These are phyloP conservation scores for Fusarium sp. DNA, from an alignment of 2,329 filamentous ascomycete species.

Conservation along the genomic window DNA sequence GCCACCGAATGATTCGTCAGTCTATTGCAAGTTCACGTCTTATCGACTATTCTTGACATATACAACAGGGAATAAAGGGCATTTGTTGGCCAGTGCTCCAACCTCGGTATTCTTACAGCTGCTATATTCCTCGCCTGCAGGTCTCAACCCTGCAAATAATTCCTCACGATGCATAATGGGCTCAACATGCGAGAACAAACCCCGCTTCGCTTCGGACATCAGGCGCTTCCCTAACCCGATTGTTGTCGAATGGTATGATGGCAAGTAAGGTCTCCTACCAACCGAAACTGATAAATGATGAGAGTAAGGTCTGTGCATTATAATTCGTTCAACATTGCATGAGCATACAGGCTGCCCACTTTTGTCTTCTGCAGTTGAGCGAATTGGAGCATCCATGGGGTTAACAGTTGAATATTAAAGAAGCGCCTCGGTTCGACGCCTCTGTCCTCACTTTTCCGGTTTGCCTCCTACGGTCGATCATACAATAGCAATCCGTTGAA, in stretches of 20 bases:
- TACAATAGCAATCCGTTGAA: neutral
- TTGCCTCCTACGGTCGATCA: neutral
- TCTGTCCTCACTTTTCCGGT: neutral
- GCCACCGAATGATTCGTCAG: neutral
- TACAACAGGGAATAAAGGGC: neutral
- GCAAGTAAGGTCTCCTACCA: neutral
- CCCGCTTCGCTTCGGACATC: neutral
- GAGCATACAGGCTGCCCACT: neutral
- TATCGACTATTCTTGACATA: neutral
- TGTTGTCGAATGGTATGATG: neutral
- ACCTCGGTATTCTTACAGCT: neutral
- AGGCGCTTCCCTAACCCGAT: neutral
- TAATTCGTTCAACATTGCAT: neutral
- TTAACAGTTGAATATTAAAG: neutral
- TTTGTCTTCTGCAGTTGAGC: neutral
- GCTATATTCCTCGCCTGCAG: neutral
- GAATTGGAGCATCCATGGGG: neutral
- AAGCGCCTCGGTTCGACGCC: neutral
- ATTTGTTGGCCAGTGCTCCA: neutral
- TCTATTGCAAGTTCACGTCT: neutral
- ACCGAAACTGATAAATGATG: neutral
- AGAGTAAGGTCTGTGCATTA: neutral
- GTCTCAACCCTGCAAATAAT: neutral
- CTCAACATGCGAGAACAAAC: neutral
- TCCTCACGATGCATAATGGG: neutral